A percentile compares a stretch with the other conserved stretches of the same genome.
Conservation (phyloP, 2,329 filamentous ascomycete genomes). For the Botryotinia globosa region DNA sequence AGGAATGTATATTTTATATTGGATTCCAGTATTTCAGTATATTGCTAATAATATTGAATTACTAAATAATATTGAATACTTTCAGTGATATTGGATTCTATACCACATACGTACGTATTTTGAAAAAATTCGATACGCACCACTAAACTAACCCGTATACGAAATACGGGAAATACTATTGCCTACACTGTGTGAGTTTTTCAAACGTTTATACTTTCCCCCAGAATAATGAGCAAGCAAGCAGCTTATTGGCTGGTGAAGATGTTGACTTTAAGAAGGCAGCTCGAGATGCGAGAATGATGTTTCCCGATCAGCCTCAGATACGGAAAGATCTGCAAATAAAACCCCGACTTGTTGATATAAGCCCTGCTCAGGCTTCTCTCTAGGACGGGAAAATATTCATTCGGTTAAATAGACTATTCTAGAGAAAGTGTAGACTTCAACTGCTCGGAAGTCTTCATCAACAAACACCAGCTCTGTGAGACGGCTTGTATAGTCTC, state of each 20-base stretch:
- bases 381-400: background rate
- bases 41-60: too few relatives aligned
- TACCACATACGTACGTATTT: too few relatives aligned
- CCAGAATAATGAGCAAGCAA: background rate
- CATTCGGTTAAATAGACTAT: too few relatives aligned
- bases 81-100: too few relatives aligned
- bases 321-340: background rate
- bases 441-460: background rate
- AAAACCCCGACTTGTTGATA: background rate
- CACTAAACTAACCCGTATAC: too few relatives aligned
- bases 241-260: background rate
- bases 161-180: too few relatives aligned
- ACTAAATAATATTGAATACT: too few relatives aligned
- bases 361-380: background rate
- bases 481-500: background rate
- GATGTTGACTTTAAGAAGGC: background rate
- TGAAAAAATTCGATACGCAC: too few relatives aligned
- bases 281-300: background rate
- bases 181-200: rapidly evolving
- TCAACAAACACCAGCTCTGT: background rate
- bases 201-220: background rate
- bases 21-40: too few relatives aligned
- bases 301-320: background rate
- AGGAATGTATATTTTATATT: too few relatives aligned
- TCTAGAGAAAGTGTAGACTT: background rate